Conservation (phyloP, 2,329 filamentous ascomycete genomes). For the Chrysoporthe deuterocubensis region DNA sequence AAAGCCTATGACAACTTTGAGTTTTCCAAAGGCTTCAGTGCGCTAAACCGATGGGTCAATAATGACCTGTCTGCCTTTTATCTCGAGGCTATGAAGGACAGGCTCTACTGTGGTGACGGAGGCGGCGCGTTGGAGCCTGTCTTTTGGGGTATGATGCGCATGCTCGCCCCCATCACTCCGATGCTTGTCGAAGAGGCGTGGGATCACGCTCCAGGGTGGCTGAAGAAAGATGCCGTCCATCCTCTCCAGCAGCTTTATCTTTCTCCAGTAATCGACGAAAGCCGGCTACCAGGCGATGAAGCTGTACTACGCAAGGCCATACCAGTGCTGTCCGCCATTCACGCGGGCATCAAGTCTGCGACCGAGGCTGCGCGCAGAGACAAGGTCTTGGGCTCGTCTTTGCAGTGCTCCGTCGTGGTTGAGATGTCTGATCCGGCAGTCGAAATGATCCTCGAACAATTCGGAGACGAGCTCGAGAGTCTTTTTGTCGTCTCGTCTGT, state of each 20-base stretch:
- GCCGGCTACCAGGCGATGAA: conserved; percentile 45
- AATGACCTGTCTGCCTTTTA: conserved; percentile 91
- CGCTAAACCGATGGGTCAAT: conserved; percentile 80
- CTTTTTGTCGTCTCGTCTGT: conserved; percentile 75
- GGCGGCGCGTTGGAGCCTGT: conserved; percentile 68
- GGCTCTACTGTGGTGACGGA: conserved; percentile 81
- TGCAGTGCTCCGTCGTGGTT: conserved; percentile 75
- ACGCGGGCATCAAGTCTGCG: conserved; percentile 72
- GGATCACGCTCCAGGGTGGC: conserved; percentile 71
- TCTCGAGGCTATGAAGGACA: conserved; percentile 88
- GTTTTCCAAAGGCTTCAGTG: conserved; percentile 76
- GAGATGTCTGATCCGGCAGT: conserved; percentile 45
- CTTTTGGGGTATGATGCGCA: conserved; percentile 72
- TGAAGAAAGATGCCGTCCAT: conserved; percentile 51
- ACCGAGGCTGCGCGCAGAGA: conserved; percentile 73
- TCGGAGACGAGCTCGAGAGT: conserved; percentile 57
- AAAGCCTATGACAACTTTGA: conserved; percentile 72
- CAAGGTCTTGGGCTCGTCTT: conserved; percentile 77
- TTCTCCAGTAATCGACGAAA: conserved; percentile 46
- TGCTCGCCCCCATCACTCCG: conserved; percentile 82
- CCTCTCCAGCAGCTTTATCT: conserved; percentile 55
- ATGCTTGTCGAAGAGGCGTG: conserved; percentile 87
- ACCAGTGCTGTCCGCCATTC: conserved; percentile 56
- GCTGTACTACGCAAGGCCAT: conserved; percentile 47
- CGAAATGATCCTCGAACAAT: conserved; percentile 43